Conservation (phyloP, 2,329 filamentous ascomycete species). For the Coniochaeta sp. region DNA sequence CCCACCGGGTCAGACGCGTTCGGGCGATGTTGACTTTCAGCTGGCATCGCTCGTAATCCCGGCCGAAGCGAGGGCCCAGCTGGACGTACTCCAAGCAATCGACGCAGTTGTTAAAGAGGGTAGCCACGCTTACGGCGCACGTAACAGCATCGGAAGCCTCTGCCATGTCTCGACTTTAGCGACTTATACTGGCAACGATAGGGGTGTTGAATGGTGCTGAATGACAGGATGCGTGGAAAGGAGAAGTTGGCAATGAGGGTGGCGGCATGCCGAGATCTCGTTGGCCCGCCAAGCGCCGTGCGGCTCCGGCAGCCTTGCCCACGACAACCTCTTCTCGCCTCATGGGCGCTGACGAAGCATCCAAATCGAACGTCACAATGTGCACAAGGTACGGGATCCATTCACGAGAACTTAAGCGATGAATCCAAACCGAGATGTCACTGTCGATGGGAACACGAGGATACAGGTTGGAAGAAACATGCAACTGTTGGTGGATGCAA, state of each 20-base stretch:
- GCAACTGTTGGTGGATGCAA: too few relatives aligned
- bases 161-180: slow-evolving; percentile 9
- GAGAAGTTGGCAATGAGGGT: not conserved
- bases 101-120: slow-evolving; percentile 28
- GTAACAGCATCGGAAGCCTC: slow-evolving; percentile 15
- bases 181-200: not conserved
- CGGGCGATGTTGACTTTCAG: slow-evolving; percentile 24
- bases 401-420: not conserved
- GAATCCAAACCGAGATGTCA: not conserved
- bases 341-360: not conserved
- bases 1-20: slow-evolving; percentile 26
- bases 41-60: slow-evolving; percentile 24
- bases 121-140: slow-evolving; percentile 17
- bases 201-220: not conserved
- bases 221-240: not conserved
- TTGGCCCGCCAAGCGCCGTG: not conserved
- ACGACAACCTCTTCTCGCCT: not conserved
- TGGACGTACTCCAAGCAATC: slow-evolving; percentile 33
- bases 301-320: not conserved
- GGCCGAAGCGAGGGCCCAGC: slow-evolving; percentile 24
- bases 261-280: not conserved
- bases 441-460: not conserved
- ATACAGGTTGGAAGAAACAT: too few relatives aligned
- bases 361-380: not conserved
- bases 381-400: too few relatives aligned